Percentiles rank a stretch among this genome's conserved stretches.
Conservation (phyloP, 2,329 filamentous ascomycete species). For the Parafenestella ontariensis region DNA sequence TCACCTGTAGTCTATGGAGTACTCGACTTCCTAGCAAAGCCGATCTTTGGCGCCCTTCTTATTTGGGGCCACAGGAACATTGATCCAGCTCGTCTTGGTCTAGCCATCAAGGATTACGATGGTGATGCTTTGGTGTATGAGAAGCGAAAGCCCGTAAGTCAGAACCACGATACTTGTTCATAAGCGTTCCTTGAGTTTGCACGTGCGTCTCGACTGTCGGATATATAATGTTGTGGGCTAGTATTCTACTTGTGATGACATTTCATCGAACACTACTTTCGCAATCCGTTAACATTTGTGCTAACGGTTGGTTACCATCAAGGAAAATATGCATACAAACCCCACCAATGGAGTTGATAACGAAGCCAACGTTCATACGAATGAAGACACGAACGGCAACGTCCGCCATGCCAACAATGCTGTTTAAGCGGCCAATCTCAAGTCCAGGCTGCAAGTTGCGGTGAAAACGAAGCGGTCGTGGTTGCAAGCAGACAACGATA, state of each 20-base stretch:
- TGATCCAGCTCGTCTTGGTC: constrained; percentile 63
- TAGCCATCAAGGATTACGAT: constrained; percentile 58
- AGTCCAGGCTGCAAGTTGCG: background rate
- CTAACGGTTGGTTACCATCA: background rate
- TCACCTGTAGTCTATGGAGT: constrained; percentile 64
- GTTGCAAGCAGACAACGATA: too few species aligned
- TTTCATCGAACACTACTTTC: background rate
- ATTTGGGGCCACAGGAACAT: constrained; percentile 70
- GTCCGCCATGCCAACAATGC: too few species aligned
- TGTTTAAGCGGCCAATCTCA: background rate
- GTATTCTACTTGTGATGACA: background rate
- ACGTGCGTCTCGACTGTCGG: too few species aligned
- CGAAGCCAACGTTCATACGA: background rate
- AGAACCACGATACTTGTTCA: background rate
- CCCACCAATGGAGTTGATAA: background rate
- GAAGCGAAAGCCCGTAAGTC: constrained; percentile 23
- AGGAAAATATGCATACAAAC: background rate
- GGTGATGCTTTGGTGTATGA: constrained; percentile 39
- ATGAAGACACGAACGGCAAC: constrained; percentile 2
- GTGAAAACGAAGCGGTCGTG: background rate
- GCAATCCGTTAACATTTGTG: background rate
- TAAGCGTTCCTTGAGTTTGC: too few species aligned
- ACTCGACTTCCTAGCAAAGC: constrained; percentile 70
- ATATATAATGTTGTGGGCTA: too few species aligned
- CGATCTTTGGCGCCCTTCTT: constrained; percentile 66